Evolutionary conservation across 495 filamentous ascomycete genomes (phyloP).

Genomic region (Parachaetomium inaequale): DNA sequence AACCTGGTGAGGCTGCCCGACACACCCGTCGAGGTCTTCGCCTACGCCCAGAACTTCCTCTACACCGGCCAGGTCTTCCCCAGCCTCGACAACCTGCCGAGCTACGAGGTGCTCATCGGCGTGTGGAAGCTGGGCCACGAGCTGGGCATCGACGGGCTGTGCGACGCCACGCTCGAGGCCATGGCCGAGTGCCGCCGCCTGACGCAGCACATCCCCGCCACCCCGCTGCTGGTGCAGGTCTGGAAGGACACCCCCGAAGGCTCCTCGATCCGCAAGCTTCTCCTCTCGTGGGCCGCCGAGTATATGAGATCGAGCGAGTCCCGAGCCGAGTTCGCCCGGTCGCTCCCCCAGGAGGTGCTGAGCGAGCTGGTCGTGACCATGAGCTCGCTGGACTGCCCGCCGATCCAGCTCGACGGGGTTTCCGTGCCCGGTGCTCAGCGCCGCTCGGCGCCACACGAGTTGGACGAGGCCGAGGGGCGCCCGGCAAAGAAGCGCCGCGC

Average conservation of each 20-base stretch:
- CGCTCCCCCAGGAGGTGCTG: conserved; percentile 52
- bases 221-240: conserved; percentile 50
- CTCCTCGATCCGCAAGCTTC: conserved; percentile 50
- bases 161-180: conserved; percentile 47
- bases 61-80: conserved; percentile 48
- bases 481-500: conserved; percentile 38
- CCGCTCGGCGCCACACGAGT: conserved; percentile 28
- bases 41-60: conserved; percentile 50
- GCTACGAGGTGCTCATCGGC: conserved; percentile 48
- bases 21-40: conserved; percentile 45
- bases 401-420: conserved; percentile 24
- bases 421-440: conserved; percentile 19
- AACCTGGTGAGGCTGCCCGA: conserved; percentile 46
- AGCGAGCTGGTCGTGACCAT: conserved; percentile 56
- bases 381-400: conserved; percentile 42
- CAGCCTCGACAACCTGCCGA: conserved; percentile 36
- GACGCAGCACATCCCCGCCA: conserved; percentile 49
- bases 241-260: conserved; percentile 55
- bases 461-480: conserved; percentile 28
- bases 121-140: conserved; percentile 52
- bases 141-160: conserved; percentile 51
- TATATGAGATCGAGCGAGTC: conserved; percentile 51
- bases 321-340: conserved; percentile 48
- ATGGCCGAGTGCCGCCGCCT: conserved; percentile 49
- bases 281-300: conserved; percentile 55